These are phyloP conservation scores for Xerocomellus dryophilus DNA, from an alignment of 768 basidiomycete species.

Conservation along the genomic window DNA sequence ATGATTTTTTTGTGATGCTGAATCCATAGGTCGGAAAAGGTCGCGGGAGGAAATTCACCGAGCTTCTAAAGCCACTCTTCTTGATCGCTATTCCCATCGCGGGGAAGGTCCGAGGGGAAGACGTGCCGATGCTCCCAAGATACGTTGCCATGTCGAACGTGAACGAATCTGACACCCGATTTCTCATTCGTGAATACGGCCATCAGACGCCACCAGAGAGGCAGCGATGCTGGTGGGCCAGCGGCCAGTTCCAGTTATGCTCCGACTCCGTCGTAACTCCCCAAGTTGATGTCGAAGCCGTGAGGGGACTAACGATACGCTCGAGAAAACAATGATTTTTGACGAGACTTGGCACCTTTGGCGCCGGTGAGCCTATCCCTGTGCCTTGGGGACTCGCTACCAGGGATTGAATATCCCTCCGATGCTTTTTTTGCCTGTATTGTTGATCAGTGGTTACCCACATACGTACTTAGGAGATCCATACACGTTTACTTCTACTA, in stretches of 20 bases:
- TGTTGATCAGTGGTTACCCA: too few relatives aligned
- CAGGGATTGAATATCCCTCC: background rate
- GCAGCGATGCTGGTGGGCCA: background rate
- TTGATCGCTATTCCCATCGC: constrained; percentile 25
- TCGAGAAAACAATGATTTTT: background rate
- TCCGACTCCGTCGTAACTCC: constrained; percentile 1
- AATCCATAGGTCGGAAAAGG: constrained; percentile 2
- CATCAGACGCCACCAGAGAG: background rate
- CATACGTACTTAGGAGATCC: too few relatives aligned
- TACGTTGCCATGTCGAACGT: background rate
- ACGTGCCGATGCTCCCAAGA: background rate
- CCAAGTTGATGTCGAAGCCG: background rate
- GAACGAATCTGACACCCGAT: background rate
- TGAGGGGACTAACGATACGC: background rate
- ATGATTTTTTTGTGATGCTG: background rate
- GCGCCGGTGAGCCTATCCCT: too few relatives aligned
- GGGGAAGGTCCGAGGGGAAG: constrained; percentile 4
- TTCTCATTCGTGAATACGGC: constrained; percentile 6
- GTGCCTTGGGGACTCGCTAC: background rate
- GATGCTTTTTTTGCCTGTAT: background rate
- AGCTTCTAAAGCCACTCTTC: constrained; percentile 44
- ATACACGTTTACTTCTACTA: too few relatives aligned
- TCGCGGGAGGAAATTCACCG: constrained; percentile 4
- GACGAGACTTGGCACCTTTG: background rate
- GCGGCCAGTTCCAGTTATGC: background rate